Evolutionary conservation across 495 filamentous ascomycete species (phyloP).

Genomic region (Podospora pseudopauciseta): DNA sequence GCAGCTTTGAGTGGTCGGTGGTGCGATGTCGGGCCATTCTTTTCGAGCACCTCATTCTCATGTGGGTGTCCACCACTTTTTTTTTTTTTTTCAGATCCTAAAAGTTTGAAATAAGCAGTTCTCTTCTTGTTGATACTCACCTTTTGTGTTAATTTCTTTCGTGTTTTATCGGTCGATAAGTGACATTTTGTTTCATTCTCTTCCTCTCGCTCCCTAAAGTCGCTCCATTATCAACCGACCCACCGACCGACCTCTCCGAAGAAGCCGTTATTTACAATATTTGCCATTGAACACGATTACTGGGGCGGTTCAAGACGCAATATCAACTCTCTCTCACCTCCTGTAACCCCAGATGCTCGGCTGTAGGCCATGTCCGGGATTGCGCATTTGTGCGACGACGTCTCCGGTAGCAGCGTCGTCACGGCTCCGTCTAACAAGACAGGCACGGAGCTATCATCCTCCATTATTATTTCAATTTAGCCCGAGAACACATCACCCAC

Average conservation of each 20-base stretch:
- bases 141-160: neutral
- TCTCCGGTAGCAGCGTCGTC: slow-evolving; percentile 17
- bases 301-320: too few species aligned
- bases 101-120: neutral
- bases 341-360: neutral
- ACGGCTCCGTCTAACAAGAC: slow-evolving; percentile 20
- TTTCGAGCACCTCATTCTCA: neutral
- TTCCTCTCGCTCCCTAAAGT: neutral
- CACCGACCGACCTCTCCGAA: neutral
- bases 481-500: slow-evolving; percentile 34
- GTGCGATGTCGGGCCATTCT: neutral
- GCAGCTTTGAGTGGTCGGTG: neutral
- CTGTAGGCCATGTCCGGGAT: slow-evolving; percentile 24
- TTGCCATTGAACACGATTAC: too few species aligned
- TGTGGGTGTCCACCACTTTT: neutral
- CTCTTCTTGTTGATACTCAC: neutral
- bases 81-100: too few species aligned
- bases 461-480: slow-evolving; percentile 22
- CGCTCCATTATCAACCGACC: neutral
- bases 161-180: neutral
- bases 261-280: neutral
- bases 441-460: slow-evolving; percentile 19
- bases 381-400: slow-evolving; percentile 34
- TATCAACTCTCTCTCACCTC: neutral
- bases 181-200: neutral